Percentiles rank a stretch among this genome's conserved stretches.
phyloP scores from a whole-genome alignment of 345 rosid species.

The Carallia pectinifolia region DNA sequence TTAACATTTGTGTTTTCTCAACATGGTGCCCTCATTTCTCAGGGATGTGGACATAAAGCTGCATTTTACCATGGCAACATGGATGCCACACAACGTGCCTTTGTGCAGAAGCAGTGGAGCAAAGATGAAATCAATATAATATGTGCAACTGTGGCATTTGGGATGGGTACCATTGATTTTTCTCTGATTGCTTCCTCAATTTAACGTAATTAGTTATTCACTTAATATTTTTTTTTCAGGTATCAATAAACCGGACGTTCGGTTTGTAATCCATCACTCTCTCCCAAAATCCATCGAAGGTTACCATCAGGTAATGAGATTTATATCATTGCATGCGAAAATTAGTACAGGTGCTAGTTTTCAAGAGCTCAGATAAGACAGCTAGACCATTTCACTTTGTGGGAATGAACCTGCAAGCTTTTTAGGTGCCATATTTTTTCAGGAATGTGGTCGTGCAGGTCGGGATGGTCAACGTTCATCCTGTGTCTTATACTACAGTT shows the following conservation, averaged over 20 bases:
- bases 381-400: neutral
- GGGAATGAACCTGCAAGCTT: constrained; percentile 1
- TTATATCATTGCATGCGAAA: constrained; percentile 2
- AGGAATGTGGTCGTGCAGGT: constrained; percentile 99
- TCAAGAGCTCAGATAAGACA: neutral
- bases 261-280: constrained; percentile 98
- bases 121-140: constrained; percentile 94
- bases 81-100: constrained; percentile 76
- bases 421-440: constrained; percentile 18
- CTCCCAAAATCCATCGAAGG: constrained; percentile 99
- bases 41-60: constrained; percentile 94
- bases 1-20: constrained; percentile 10
- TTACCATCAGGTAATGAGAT: constrained; percentile 79
- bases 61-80: constrained; percentile 96
- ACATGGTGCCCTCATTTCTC: constrained; percentile 21
- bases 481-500: constrained; percentile 86
- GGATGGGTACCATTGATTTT: constrained; percentile 74
- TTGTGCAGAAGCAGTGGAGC: constrained; percentile 95
- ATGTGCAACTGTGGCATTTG: constrained; percentile 98
- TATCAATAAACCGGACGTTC: constrained; percentile 98
- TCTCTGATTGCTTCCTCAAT: constrained; percentile 17
- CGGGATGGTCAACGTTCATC: constrained; percentile 93
- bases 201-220: constrained; percentile 12
- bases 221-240: constrained; percentile 54
- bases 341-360: neutral